A percentile compares a stretch with the other conserved stretches of the same genome.
phyloP scores from a whole-genome alignment of 805 yeast species.

The Candida maesae region DNA sequence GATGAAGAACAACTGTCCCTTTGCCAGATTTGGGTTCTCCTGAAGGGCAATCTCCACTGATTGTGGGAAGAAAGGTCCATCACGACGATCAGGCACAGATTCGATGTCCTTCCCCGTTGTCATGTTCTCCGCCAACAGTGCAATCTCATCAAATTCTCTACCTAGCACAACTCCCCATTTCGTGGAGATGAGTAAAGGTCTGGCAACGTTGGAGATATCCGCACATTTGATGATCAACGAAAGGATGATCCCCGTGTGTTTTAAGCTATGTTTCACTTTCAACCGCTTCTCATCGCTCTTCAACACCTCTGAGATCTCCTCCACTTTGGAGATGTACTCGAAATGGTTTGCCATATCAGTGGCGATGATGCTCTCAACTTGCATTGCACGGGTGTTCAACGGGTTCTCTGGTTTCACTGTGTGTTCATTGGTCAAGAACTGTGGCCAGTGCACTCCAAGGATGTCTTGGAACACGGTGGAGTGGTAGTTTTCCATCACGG shows the following conservation, averaged over 20 bases:
- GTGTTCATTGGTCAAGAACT: constrained; percentile 22
- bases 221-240: constrained; percentile 86
- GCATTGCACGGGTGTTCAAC: constrained; percentile 25
- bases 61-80: constrained; percentile 31
- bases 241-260: constrained; percentile 43
- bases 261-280: constrained; percentile 15
- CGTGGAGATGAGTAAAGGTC: constrained; percentile 70
- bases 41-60: constrained; percentile 41
- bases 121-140: constrained; percentile 43
- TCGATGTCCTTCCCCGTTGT: constrained; percentile 23
- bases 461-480: constrained; percentile 55
- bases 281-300: constrained; percentile 16
- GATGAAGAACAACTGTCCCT: constrained; percentile 81
- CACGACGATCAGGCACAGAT: constrained; percentile 16
- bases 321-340: constrained; percentile 57
- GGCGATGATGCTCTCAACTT: constrained; percentile 53
- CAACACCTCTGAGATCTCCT: constrained; percentile 27
- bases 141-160: constrained; percentile 71
- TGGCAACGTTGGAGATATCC: constrained; percentile 88
- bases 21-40: constrained; percentile 48
- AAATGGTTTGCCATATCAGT: constrained; percentile 94
- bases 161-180: constrained; percentile 85
- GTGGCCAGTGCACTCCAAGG: constrained; percentile 50
- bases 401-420: constrained; percentile 10
- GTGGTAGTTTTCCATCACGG: constrained; percentile 84